Evolutionary conservation across 352 stramenopile species (phyloP).

Genomic region (Hyaloperonospora arabidopsidis): DNA sequence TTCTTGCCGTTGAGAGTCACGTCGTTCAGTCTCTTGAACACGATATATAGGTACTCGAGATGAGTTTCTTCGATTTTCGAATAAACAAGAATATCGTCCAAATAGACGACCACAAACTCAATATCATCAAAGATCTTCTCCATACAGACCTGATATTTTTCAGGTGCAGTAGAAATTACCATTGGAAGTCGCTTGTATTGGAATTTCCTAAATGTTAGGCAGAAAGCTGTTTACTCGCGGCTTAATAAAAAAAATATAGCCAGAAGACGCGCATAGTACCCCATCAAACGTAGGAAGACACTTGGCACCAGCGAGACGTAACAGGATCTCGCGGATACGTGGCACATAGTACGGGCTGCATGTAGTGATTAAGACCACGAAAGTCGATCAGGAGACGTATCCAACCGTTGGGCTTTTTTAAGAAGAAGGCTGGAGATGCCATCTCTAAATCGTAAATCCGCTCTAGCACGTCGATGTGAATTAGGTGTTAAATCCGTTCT

Average conservation of each 20-base stretch:
- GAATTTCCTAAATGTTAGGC: too few relatives aligned
- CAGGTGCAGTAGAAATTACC: not conserved
- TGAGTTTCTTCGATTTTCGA: not conserved
- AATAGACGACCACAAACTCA: not conserved
- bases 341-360: conserved; percentile 6
- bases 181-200: not conserved
- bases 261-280: too few relatives aligned
- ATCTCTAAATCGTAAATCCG: conserved; percentile 12
- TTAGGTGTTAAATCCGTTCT: not conserved
- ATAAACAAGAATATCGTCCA: too few relatives aligned
- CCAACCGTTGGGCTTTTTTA: not conserved
- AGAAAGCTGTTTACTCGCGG: too few relatives aligned
- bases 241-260: too few relatives aligned
- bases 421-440: conserved; percentile 13
- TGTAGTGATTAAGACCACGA: conserved; percentile 8
- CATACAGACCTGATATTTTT: not conserved
- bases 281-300: too few relatives aligned
- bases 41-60: not conserved
- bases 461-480: conserved; percentile 8
- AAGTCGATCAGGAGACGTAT: conserved; percentile 8
- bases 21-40: not conserved
- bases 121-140: not conserved
- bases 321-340: conserved; percentile 4
- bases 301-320: too few relatives aligned
- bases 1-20: not conserved